Base-by-base conservation (phyloP, 164 flowering plant genomes). In the Umbilicus rupestris region DNA sequence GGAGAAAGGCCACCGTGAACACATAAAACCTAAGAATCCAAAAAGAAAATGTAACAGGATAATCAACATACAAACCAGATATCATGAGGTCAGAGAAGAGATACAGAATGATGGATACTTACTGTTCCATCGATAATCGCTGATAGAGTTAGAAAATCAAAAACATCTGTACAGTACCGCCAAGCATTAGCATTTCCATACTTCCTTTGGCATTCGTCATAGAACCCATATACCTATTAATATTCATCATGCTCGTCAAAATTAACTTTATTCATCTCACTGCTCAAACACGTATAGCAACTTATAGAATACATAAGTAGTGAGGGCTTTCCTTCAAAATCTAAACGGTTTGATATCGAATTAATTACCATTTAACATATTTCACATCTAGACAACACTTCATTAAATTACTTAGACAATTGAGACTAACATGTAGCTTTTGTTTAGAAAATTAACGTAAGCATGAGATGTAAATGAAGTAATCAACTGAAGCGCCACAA, bases 1-100 rank as follows among this genome's bases (percentile, higher is more conserved):
- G 99, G 99, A 74, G 99, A 94, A 69, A 94, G 92, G 63, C 99
- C 99, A 75, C 99, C 99, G 76, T 94, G 99, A 66, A 94, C 97
- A 69, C 99, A 94, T 24, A 94, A 85, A 66, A 94, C 99, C 99
- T 94, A 76, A 20, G 67, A 70, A 62, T 65, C 63, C 65, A 69
- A 69, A n/a, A 4, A 66, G 65, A 33, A 30, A 28, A 33, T 33
- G 24, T 37, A 1, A 37, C 44, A 9, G 24, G 26, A 50, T 28
- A 16, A 49, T 65, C 46, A 65, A 65, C 15, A 16, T 45, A 45
- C 15, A 45, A 22, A 22, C 12, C 24, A 2, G 11, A 31, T 29
- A 31, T 22, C 33, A n/a, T 65, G 12, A 39, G 9, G 30, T 47
- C 3, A 22, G 11, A 14, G 35, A 7, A 10, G 49, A 1, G 19